Evolutionary conservation across 768 basidiomycete genomes (phyloP), one percentile per base, ranked within the genome.

Genomic region (Cyathus striatus): DNA sequence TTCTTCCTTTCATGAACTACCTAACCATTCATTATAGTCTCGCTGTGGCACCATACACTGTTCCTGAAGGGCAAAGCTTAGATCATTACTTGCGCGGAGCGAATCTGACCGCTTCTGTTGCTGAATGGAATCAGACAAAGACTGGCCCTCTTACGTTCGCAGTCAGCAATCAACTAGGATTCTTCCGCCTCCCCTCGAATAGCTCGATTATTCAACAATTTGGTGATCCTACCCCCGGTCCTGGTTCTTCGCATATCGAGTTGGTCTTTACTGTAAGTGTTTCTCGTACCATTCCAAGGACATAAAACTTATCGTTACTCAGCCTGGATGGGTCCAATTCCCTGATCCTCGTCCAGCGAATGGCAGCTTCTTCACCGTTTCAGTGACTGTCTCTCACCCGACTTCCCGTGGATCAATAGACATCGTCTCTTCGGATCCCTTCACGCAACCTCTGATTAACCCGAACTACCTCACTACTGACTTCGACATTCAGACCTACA

Each of bases 171-270:
- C 55, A 61, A 12, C 25, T 57, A 41, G 54, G 44, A 9, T 60
- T 49, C 30, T 27, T 44, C 7, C 49, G 63, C 23, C 42, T 64
- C 16, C 53, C 51, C 17, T 6, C 44, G 47, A 36, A 47, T 34
- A 36, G 48, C 6, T 14, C 34, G 24, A 47, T 52, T 25, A 56
- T 61, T 30, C 35, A 48, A 17, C 37, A 42, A 12, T 25, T 36
- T 16, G 14, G 48, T 3, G 62, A 66, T 44, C 62, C 64, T 40
- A 27, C 60, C 32, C 45, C 59, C 22, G 56, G 59, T 5, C 43
- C 48, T 0, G 46, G 46, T 38, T 47, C 51, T 2, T 44, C 54
- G 22, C 57, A 60, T 43, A 36, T 44, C 24, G 49, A 46, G 30
- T 18, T 26, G 14, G 23, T 50, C 7, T 25, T 51, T 17, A 42